Conservation (phyloP, 108 stramenopile species). For the Skeletonema tropicum region DNA sequence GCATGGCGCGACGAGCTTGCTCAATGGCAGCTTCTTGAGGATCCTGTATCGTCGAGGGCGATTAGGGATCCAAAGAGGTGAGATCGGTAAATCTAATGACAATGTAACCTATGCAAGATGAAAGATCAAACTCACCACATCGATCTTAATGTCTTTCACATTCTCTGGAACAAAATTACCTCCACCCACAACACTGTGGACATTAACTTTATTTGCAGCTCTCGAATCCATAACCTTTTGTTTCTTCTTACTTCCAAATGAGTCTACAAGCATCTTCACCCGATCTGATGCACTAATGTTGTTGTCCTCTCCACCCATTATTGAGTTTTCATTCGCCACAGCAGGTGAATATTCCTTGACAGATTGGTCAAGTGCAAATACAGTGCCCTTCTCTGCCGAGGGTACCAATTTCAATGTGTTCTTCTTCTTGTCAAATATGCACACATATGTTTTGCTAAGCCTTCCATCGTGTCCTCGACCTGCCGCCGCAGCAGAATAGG, state of each 20-base stretch:
- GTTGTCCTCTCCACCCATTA: not conserved
- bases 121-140: constrained; percentile 19
- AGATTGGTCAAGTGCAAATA: constrained; percentile 72
- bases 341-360: constrained; percentile 58
- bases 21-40: constrained; percentile 57
- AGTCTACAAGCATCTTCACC: constrained; percentile 64
- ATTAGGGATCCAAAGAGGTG: not conserved
- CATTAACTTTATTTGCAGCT: constrained; percentile 81
- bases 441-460: constrained; percentile 71
- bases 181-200: constrained; percentile 77
- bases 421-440: constrained; percentile 61
- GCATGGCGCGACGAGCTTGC: constrained; percentile 59
- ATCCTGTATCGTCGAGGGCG: constrained; percentile 18
- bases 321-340: constrained; percentile 16
- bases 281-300: constrained; percentile 31
- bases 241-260: constrained; percentile 86
- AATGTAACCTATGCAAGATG: not conserved
- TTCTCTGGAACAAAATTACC: constrained; percentile 61
- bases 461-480: constrained; percentile 70
- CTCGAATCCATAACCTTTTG: constrained; percentile 74
- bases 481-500: constrained; percentile 37
- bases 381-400: constrained; percentile 65
- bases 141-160: constrained; percentile 33
- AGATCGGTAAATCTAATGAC: not conserved
- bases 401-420: constrained; percentile 55